Percentiles rank a stretch among this genome's conserved stretches.
These are phyloP conservation scores for Ophiorrhiza pumila DNA, from an alignment of 257 asterid genomes.

Conservation along the genomic window DNA sequence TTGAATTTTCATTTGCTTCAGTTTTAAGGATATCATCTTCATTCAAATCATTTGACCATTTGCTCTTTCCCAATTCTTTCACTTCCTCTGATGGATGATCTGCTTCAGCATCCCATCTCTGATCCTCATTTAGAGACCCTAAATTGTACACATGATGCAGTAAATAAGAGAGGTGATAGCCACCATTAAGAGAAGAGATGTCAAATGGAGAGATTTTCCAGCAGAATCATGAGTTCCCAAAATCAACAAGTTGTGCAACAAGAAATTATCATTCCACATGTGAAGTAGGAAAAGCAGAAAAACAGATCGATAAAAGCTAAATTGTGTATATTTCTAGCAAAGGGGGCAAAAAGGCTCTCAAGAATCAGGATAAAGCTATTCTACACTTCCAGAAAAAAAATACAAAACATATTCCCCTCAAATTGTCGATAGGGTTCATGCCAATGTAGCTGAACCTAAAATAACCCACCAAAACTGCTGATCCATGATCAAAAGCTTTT, in stretches of 20 bases:
- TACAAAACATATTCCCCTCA: background rate
- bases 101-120: constrained; percentile 37
- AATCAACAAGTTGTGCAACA: background rate
- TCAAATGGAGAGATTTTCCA: background rate
- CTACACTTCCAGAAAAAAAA: background rate
- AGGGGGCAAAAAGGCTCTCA: background rate
- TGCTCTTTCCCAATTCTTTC: constrained; percentile 85
- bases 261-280: background rate
- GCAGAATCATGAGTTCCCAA: background rate
- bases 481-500: background rate
- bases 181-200: background rate
- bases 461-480: background rate
- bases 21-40: constrained; percentile 52
- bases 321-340: background rate
- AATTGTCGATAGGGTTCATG: background rate
- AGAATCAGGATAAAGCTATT: background rate
- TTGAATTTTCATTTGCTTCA: constrained; percentile 40
- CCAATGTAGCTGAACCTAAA: background rate
- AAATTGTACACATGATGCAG: constrained; percentile 10
- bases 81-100: constrained; percentile 48
- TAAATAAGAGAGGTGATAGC: background rate
- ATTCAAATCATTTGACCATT: constrained; percentile 87
- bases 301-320: background rate
- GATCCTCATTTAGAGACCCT: constrained; percentile 44
- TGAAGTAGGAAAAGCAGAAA: background rate